Evolutionary conservation across 1,139 yeast species (phyloP), one percentile per base, ranked within the genome.

Genomic region (Suhomyces atakaporum): DNA sequence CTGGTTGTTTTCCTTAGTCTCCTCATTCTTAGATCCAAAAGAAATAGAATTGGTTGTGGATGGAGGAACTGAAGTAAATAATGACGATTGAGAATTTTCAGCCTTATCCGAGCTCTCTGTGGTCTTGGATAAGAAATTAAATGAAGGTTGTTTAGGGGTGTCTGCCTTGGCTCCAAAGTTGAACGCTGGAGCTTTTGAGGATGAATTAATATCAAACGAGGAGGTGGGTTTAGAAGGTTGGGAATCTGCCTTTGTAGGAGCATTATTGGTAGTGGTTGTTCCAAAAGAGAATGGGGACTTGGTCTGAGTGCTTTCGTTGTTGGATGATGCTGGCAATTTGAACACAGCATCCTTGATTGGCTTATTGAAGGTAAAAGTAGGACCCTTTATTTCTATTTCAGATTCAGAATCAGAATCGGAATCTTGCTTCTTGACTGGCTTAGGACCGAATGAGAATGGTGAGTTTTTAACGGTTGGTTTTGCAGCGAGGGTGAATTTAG

Each of bases 311-410:
- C 23, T 20, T 28, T 22, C 20, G 8, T 18, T 8, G 20, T 18
- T 8, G 8, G 31, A 14, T 3, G 31, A 24, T 16, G 45, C 21
- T n/a, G 42, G 14, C 6, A 78, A 54, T 43, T 76, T 78, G 55
- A 79, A 79, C 1, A 75, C 74, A 42, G 63, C 66, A 34, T 69
- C 78, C 39, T 69, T 64, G 12, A 74, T 68, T 6, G 66, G 58
- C 39, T 76, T 75, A 37, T 65, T 58, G 45, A 81, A 73, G 4
- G 73, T 69, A 51, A 84, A 84, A 10, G 75, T 61, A 14, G 90
- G 90, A 3, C 89, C 90, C 46, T 80, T 74, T 16, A 80, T 74
- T 47, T 75, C 78, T 12, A 78, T 57, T 35, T 79, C 84, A 34
- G 76, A 73, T 19, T 77, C 80, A 7, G 77, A 70, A 27, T 75